phyloP scores from a whole-genome alignment of 768 basidiomycete genomes.

The Ramaria rubella region DNA sequence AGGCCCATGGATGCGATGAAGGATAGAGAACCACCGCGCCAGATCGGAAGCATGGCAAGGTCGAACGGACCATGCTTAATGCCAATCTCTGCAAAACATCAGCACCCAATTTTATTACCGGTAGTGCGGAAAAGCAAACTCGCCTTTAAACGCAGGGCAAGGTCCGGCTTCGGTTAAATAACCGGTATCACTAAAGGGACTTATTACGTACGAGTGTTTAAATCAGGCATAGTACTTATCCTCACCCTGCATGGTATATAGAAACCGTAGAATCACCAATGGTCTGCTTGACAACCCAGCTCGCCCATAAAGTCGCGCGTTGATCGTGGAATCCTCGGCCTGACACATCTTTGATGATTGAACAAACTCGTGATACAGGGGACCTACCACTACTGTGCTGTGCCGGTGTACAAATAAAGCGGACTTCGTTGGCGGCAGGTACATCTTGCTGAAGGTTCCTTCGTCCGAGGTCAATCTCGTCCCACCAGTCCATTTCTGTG shows the following conservation, averaged over 20 bases:
- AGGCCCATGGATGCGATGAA: conserved; percentile 33
- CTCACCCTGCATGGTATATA: conserved; percentile 25
- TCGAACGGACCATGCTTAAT: conserved; percentile 34
- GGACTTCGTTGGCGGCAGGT: conserved; percentile 13
- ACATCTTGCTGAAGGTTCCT: background rate
- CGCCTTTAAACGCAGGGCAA: conserved; percentile 34
- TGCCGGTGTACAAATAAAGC: conserved; percentile 34
- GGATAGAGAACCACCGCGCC: conserved; percentile 37
- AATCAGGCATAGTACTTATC: conserved; percentile 8
- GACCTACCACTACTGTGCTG: conserved; percentile 37
- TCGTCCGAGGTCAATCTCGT: conserved; percentile 20
- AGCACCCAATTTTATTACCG: background rate
- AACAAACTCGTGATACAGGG: background rate
- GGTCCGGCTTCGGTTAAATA: conserved; percentile 27
- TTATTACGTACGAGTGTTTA: background rate
- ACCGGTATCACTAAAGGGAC: conserved; percentile 35
- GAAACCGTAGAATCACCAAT: conserved; percentile 14
- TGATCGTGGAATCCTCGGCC: conserved; percentile 31
- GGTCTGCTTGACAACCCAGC: conserved; percentile 33
- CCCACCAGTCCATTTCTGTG: conserved; percentile 39
- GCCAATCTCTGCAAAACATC: conserved; percentile 33
- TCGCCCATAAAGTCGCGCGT: conserved; percentile 32
- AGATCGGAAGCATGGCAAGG: conserved; percentile 38
- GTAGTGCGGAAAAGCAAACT: background rate
- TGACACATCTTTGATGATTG: conserved; percentile 12